These are phyloP conservation scores for Spergularia azorica DNA, from an alignment of 179 eudicot species.

Conservation along the genomic window DNA sequence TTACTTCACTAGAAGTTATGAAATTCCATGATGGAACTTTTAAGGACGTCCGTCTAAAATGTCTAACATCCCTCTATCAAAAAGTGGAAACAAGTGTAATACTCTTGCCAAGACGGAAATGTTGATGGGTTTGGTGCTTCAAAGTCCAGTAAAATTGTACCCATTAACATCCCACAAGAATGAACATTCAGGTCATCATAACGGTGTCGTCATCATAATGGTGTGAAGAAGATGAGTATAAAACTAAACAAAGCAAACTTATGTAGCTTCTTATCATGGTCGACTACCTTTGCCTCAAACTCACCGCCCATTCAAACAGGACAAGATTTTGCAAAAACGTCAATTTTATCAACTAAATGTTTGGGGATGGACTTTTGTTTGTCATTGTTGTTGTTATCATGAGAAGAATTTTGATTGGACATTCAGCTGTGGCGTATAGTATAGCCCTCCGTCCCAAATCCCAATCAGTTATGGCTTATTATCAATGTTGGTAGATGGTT, in stretches of 20 bases:
- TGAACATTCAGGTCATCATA: not conserved
- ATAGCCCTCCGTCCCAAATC: not conserved
- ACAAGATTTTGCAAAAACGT: not conserved
- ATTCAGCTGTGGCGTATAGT: not conserved
- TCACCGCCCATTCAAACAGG: not conserved
- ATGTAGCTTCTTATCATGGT: not conserved
- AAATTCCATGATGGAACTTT: not conserved
- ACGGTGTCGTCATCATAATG: not conserved
- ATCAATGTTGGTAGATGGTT: not conserved
- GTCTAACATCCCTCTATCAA: not conserved
- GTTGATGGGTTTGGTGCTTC: not conserved
- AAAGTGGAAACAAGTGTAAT: not conserved
- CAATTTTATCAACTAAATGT: not conserved
- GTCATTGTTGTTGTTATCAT: not conserved
- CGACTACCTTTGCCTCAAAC: not conserved
- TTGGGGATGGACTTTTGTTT: conserved; percentile 5
- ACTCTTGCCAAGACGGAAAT: not conserved
- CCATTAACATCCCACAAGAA: not conserved
- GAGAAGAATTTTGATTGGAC: not conserved
- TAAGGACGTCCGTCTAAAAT: not conserved
- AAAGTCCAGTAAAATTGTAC: not conserved
- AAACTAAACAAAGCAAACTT: not conserved
- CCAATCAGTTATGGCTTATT: no score
- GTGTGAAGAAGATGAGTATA: not conserved
- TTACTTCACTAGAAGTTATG: not conserved